Evolutionary conservation across 1,284 basidiomycete species (phyloP), one percentile per base, ranked within the genome.

Genomic region (Phylloporus gajari): DNA sequence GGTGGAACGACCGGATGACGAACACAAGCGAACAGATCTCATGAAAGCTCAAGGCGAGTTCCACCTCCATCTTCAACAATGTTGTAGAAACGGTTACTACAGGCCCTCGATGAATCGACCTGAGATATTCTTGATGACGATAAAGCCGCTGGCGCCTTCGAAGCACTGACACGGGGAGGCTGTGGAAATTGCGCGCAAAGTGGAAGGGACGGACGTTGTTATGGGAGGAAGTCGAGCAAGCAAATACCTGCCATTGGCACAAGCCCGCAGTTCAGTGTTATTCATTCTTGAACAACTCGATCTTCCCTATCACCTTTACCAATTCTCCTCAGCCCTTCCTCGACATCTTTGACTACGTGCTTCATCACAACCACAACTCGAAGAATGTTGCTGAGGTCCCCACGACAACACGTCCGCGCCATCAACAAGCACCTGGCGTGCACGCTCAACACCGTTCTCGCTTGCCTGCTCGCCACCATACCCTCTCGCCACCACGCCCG

Each of bases 31-130:
- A 65, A 97, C 96, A 25, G 97, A 99, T 81, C 89, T 99, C 73
- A 96, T 99, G 92, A 98, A 98, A 86, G 92, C 98, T 32, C 98
- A 99, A 84, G 97, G 98, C 69, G 98, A 99, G 85, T 99, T 99
- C 91, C 91, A 95, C 46, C 90, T 99, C 21, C 93, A 97, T 11
- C 90, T 99, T 63, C 91, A 96, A n/a, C n/a, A 63, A 97, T 96
- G 30, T 89, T 99, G 60, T 98, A 99, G 83, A 96, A 97, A 81
- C 88, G 97, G 27, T 90, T 99, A 11, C 86, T 99, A 13, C 95
- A 98, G 81, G 98, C 97, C 17, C 90, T 99, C 72, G 99, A 99
- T 82, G 97, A 99, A 77, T 98, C 97, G 0, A 91, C 93, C 1
- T 98, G 98, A 70, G 98, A 98, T 82, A 99, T 99, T 75, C 89